phyloP scores from a whole-genome alignment of 208 protist species.

The Crithidia bombi region DNA sequence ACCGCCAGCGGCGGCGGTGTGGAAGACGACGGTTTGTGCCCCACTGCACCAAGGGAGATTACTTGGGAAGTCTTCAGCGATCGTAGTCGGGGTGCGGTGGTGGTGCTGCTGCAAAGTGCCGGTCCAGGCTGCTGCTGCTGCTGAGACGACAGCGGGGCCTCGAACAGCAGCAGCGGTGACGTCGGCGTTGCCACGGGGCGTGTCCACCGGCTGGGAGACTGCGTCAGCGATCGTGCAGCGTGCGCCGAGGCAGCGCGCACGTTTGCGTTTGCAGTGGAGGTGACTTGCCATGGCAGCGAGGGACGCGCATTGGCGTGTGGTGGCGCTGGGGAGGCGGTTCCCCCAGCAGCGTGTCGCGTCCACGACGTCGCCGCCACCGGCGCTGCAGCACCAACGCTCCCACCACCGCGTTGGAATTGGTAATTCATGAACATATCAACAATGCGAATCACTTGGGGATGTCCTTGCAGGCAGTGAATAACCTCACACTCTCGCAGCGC shows the following conservation, averaged over 20 bases:
- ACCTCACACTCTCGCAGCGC: constrained; percentile 83
- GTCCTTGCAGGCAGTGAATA: constrained; percentile 63
- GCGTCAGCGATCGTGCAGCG: background rate
- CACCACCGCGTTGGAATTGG: constrained; percentile 36
- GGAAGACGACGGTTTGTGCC: no score
- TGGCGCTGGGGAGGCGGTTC: background rate
- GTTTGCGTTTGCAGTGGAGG: background rate
- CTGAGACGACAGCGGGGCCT: background rate
- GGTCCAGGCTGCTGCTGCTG: background rate
- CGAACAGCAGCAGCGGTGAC: background rate
- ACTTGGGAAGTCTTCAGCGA: no score
- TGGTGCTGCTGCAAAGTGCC: no score
- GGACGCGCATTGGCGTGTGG: background rate
- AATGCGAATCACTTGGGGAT: constrained; percentile 76
- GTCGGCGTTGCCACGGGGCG: constrained; percentile 3
- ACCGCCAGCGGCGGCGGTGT: no score
- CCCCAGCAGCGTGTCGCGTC: background rate
- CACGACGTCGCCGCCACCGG: background rate
- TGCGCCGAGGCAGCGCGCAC: background rate
- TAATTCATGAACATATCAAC: constrained; percentile 88
- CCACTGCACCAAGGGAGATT: no score
- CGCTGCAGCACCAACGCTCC: background rate
- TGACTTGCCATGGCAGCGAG: constrained; percentile 7
- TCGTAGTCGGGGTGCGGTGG: no score
- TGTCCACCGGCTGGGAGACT: constrained; percentile 15